A percentile compares a stretch with the other conserved stretches of the same genome.
These are phyloP conservation scores for Penicillium sp. DNA, from an alignment of 2,329 filamentous ascomycete genomes.

Conservation along the genomic window DNA sequence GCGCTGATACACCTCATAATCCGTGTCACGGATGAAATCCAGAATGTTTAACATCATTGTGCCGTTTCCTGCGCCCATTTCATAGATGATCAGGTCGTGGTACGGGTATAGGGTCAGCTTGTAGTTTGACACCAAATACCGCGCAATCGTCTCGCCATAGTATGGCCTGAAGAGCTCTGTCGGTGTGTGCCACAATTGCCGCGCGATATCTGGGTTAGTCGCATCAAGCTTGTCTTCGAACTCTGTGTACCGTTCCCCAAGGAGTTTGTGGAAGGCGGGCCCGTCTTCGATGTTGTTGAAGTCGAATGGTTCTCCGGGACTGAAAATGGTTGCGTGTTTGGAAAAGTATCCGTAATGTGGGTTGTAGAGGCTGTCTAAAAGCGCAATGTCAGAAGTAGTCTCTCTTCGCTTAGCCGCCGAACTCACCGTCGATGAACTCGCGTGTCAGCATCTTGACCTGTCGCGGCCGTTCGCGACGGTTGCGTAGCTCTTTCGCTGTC, in stretches of 20 bases:
- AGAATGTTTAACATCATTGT: conserved; percentile 98
- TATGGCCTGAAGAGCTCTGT: conserved; percentile 95
- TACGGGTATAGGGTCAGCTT: conserved; percentile 91
- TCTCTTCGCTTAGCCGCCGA: conserved; percentile 5
- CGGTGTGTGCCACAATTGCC: conserved; percentile 97
- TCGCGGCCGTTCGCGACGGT: conserved; percentile 70
- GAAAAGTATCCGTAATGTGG: conserved; percentile 94
- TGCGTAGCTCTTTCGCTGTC: conserved; percentile 74
- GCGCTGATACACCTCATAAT: conserved; percentile 88
- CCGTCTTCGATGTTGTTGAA: conserved; percentile 81
- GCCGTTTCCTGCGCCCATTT: conserved; percentile 96
- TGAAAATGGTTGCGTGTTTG: conserved; percentile 95
- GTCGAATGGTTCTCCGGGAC: conserved; percentile 83
- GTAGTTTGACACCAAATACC: conserved; percentile 94
- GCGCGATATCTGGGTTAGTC: conserved; percentile 66
- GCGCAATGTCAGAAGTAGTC: conserved; percentile 6
- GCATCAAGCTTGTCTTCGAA: conserved; percentile 88
- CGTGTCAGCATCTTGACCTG: conserved; percentile 95
- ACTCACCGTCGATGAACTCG: conserved; percentile 89
- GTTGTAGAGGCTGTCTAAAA: conserved; percentile 84
- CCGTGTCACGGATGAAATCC: conserved; percentile 86
- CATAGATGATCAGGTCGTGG: conserved; percentile 95
- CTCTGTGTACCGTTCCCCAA: conserved; percentile 77
- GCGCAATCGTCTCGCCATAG: conserved; percentile 95
- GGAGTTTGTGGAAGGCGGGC: conserved; percentile 72